These are phyloP conservation scores for Fusarium austroafricanum DNA, from an alignment of 2,329 filamentous ascomycete species.

Conservation along the genomic window DNA sequence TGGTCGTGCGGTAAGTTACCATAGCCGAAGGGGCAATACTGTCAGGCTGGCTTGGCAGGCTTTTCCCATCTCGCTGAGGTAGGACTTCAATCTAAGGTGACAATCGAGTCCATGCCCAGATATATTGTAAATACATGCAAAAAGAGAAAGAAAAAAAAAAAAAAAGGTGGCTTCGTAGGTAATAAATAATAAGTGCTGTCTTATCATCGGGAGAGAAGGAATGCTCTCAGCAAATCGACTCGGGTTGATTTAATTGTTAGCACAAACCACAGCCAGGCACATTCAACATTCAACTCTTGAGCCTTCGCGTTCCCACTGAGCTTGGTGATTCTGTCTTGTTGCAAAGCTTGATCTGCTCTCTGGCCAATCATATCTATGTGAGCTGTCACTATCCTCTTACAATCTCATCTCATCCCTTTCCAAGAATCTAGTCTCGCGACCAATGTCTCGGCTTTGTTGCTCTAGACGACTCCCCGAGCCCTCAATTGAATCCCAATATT, in stretches of 20 bases:
- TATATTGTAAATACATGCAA: neutral
- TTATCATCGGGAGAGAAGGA: no score
- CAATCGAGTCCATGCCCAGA: neutral
- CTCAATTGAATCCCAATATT: slow-evolving; percentile 3
- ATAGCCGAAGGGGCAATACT: neutral
- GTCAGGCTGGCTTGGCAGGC: neutral
- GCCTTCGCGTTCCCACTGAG: slow-evolving; percentile 1
- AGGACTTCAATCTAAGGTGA: neutral
- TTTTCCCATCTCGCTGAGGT: neutral
- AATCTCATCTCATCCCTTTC: neutral
- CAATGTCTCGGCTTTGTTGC: slow-evolving; percentile 21
- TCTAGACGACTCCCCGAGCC: slow-evolving; percentile 1
- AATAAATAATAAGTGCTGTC: neutral
- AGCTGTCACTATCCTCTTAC: neutral
- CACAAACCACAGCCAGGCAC: neutral
- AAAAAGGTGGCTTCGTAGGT: neutral
- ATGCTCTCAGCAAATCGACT: neutral
- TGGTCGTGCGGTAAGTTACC: neutral
- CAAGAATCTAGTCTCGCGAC: slow-evolving; percentile 11
- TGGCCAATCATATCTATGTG: neutral
- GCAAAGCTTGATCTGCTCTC: neutral
- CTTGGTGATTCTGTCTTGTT: neutral
- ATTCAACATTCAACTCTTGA: neutral
- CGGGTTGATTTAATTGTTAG: neutral
- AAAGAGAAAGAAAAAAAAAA: no score